Percentiles rank a stretch among this genome's conserved stretches.
These are phyloP conservation scores for Fusarium hostae DNA, from an alignment of 2,329 filamentous ascomycete genomes.

Conservation along the genomic window DNA sequence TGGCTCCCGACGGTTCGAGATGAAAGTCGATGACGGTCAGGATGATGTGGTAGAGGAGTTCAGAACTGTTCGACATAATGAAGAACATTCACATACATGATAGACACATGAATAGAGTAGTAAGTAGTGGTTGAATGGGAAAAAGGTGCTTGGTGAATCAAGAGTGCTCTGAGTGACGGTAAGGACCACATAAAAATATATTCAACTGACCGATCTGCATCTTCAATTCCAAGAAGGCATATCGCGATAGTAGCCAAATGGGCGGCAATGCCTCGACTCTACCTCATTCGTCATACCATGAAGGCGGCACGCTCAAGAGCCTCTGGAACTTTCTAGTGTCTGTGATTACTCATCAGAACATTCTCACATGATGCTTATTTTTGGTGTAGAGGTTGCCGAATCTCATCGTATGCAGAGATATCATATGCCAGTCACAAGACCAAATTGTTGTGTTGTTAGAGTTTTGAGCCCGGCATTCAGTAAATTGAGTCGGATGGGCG, in stretches of 20 bases:
- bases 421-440: neutral
- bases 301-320: neutral
- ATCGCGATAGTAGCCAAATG: neutral
- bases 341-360: neutral
- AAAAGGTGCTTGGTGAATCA: neutral
- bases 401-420: neutral
- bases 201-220: neutral
- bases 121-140: accelerated
- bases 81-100: neutral
- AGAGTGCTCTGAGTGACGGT: too few relatives aligned
- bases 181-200: neutral
- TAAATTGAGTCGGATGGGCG: neutral
- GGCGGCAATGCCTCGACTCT: neutral
- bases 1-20: constrained; percentile 42
- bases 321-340: neutral
- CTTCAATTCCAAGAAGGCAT: neutral
- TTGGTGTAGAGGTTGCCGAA: neutral
- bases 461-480: neutral
- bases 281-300: neutral
- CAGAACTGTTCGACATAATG: neutral
- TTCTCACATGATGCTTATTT: neutral
- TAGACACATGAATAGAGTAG: neutral
- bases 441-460: neutral
- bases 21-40: constrained; percentile 49
- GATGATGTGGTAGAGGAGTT: constrained; percentile 52